Percentiles rank a stretch among this genome's conserved stretches.
Conservation (phyloP, 208 protist genomes). For the Vickermania ingenoplastis region DNA sequence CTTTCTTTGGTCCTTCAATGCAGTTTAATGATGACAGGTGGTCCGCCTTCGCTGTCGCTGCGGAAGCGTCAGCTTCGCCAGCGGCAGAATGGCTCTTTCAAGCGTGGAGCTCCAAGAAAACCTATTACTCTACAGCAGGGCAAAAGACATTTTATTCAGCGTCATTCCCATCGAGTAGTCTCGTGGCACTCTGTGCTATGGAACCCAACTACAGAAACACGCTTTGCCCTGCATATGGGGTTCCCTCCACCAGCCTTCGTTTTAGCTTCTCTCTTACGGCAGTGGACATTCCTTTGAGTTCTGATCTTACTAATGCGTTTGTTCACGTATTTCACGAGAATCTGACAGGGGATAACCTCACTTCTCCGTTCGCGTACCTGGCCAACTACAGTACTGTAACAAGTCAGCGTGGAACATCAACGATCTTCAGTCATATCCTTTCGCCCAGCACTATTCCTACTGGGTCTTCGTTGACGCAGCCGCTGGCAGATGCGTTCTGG, state of each 20-base stretch:
- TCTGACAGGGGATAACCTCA: constrained; percentile 42
- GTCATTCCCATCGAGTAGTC: too few species aligned
- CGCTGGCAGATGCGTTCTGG: not conserved
- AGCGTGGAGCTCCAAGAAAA: constrained; percentile 20
- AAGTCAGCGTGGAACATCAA: constrained; percentile 64
- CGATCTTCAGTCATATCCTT: constrained; percentile 39
- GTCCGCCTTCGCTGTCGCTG: constrained; percentile 10
- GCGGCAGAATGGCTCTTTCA: constrained; percentile 13
- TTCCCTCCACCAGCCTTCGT: too few species aligned
- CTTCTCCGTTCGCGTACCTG: constrained; percentile 39
- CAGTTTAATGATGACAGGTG: constrained; percentile 12
- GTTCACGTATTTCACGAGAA: too few species aligned
- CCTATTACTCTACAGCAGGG: too few species aligned
- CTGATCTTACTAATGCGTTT: too few species aligned
- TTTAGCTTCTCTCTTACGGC: too few species aligned
- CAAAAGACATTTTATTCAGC: too few species aligned
- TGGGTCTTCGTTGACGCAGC: constrained; percentile 34
- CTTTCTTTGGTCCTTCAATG: constrained; percentile 15
- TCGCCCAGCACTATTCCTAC: constrained; percentile 60
- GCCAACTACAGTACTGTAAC: constrained; percentile 82
- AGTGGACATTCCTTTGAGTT: too few species aligned
- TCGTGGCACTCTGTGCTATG: too few species aligned
- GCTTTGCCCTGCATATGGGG: too few species aligned
- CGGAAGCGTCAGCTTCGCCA: not conserved
- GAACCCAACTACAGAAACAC: too few species aligned